Evolutionary conservation across 148 eudicot species (phyloP).

Genomic region (Fallopia convolvulus): DNA sequence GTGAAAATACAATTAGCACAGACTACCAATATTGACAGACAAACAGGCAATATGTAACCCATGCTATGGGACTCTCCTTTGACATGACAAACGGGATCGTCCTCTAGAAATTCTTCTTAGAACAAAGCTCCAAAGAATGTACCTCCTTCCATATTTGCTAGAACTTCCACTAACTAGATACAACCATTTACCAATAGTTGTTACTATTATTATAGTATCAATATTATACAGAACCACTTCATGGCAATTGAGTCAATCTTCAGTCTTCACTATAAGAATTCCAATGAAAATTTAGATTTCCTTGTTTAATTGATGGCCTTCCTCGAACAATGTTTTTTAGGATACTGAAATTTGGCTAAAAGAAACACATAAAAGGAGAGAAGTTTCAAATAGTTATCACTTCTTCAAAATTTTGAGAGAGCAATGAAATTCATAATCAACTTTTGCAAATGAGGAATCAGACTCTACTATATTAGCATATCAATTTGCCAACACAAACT

Average conservation of each 20-base stretch:
- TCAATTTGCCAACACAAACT: background rate
- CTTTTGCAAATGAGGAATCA: background rate
- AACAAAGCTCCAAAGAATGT: background rate
- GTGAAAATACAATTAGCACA: background rate
- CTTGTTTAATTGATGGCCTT: background rate
- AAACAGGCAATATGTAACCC: background rate
- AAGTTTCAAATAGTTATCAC: background rate
- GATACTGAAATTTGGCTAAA: background rate
- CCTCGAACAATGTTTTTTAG: background rate
- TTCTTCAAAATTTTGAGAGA: background rate
- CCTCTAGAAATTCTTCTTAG: background rate
- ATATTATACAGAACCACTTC: background rate
- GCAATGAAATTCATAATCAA: background rate
- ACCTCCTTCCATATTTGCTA: background rate
- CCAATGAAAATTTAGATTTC: background rate
- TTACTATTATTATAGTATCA: background rate
- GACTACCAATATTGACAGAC: background rate
- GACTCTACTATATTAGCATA: background rate
- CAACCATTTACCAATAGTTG: background rate
- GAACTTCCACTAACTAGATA: background rate
- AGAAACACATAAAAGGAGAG: background rate
- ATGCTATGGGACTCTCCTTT: slow-evolving; percentile 1
- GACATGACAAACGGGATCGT: background rate
- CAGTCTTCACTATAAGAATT: background rate
- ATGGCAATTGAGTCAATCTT: slow-evolving; percentile 1